Conservation (phyloP, 1,139 yeast genomes). For the Yamadazyma kanchanaburiensis region DNA sequence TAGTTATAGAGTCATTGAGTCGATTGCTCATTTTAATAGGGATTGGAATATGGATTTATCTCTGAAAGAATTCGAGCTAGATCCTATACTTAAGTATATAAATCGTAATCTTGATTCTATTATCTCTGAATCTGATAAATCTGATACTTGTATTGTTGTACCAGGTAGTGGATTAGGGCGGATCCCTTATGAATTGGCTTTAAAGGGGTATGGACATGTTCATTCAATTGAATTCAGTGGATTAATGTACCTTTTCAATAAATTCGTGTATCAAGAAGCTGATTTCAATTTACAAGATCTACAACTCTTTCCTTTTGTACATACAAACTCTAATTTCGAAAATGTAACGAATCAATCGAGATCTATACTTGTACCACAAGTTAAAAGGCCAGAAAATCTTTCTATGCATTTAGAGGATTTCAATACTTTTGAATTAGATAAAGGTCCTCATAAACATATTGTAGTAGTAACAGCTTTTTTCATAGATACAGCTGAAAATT, state of each 20-base stretch:
- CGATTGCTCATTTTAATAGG: conserved; percentile 67
- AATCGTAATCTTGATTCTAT: conserved; percentile 23
- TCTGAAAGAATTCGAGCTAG: conserved; percentile 34
- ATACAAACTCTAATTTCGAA: conserved; percentile 69
- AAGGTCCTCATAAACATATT: conserved; percentile 33
- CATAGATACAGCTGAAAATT: conserved; percentile 83
- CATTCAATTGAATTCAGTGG: conserved; percentile 73
- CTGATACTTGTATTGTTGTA: conserved; percentile 49
- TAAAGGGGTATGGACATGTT: conserved; percentile 36
- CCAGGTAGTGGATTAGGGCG: conserved; percentile 85
- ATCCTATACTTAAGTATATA: conserved; percentile 53
- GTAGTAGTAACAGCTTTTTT: conserved; percentile 72
- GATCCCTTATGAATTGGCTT: conserved; percentile 60
- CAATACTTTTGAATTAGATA: conserved; percentile 40
- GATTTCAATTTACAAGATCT: conserved; percentile 12
- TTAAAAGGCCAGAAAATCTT: conserved; percentile 44
- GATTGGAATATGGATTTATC: conserved; percentile 50
- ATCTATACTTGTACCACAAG: conserved; percentile 32
- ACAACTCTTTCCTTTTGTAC: conserved; percentile 61
- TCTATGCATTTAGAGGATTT: conserved; percentile 64
- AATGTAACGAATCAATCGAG: conserved; percentile 52
- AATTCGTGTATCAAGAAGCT: conserved; percentile 42
- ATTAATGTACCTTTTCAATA: conserved; percentile 63
- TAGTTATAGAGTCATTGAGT: conserved; percentile 58
- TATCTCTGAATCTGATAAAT: conserved; percentile 21